Evolutionary conservation across 208 protist genomes (phyloP), one percentile per base, ranked within the genome.

Genomic region (Leishmania lainsoni): DNA sequence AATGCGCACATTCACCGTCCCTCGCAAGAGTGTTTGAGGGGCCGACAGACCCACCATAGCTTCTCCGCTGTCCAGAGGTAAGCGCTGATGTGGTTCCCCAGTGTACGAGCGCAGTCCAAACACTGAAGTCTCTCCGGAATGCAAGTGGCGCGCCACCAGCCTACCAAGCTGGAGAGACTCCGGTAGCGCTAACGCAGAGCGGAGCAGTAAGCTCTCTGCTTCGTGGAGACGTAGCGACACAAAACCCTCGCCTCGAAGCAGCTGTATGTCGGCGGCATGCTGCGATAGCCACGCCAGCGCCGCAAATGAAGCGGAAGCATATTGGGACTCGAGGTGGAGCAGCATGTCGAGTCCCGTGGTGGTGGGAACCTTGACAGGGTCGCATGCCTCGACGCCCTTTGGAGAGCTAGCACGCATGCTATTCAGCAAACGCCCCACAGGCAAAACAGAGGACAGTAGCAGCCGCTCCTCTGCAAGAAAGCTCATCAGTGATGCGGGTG

Each of bases 241-340:
- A 29, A 58, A n/a, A 26, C 54, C 74, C 52, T 68, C 52, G 29
- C 66, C 54, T n/a, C 74, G 52, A 77, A 77, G 74, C 29, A 69
- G 52, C 52, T 69, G 59, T 59, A 65, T 16, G 42, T 63, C 61
- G 9, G 26, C 42, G 6, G 42, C 39, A 45, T 48, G 32, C 26
- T 58, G 72, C 10, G 77, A 72, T 54, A 78, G 29, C 81, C 81
- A 85, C 39, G 76, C 32, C 63, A 85, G 29, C 59, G 63, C 76
- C 42, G 59, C 49, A 3, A 77, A 39, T 26, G 76, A 80, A 1
- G 81, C 52, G 3, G 70, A 39, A n/a, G 54, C 56, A 63, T 85
- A 81, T 8, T n/a, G 72, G 14, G 35, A 56, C 29, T 61, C 69
- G n/a, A 78, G 71, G 16, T 17, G 1, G 22, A 17, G 51, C 71